Evolutionary conservation across 768 basidiomycete species (phyloP).

Genomic region (Scleroderma bovista): DNA sequence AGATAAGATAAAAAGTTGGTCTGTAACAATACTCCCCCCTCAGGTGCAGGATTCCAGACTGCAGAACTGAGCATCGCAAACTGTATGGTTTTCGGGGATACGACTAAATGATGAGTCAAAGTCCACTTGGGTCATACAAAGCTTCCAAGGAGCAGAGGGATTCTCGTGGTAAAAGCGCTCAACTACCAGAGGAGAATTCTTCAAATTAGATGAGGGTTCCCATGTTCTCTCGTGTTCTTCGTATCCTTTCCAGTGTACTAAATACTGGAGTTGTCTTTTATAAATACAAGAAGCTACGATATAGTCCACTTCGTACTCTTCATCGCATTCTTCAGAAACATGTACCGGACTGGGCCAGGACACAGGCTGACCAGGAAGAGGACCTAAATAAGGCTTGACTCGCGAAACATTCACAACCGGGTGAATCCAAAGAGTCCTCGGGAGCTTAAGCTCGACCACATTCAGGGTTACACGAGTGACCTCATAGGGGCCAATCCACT

Average conservation of each 20-base stretch:
- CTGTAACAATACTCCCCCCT: too few relatives aligned
- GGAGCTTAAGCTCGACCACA: background rate
- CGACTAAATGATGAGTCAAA: too few relatives aligned
- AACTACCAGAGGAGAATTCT: too few relatives aligned
- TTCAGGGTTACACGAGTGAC: slow-evolving; percentile 9
- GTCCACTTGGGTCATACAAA: too few relatives aligned
- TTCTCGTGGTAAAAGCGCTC: too few relatives aligned
- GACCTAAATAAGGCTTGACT: slow-evolving; percentile 1
- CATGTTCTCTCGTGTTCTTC: background rate
- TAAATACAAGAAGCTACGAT: background rate
- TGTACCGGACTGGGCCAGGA: background rate
- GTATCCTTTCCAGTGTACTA: background rate
- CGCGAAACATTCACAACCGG: background rate
- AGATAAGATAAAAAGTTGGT: too few relatives aligned
- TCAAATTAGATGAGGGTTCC: background rate
- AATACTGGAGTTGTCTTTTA: background rate
- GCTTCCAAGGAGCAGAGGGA: too few relatives aligned
- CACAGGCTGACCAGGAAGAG: background rate
- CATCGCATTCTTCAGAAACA: background rate
- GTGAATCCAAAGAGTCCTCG: background rate
- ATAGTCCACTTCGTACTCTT: background rate
- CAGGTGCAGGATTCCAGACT: too few relatives aligned
- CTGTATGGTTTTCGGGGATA: too few relatives aligned
- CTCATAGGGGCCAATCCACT: slow-evolving; percentile 15
- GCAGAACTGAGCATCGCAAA: too few relatives aligned